Base-by-base conservation (phyloP, 2,329 filamentous ascomycete genomes). In the Biscogniauxia marginata region DNA sequence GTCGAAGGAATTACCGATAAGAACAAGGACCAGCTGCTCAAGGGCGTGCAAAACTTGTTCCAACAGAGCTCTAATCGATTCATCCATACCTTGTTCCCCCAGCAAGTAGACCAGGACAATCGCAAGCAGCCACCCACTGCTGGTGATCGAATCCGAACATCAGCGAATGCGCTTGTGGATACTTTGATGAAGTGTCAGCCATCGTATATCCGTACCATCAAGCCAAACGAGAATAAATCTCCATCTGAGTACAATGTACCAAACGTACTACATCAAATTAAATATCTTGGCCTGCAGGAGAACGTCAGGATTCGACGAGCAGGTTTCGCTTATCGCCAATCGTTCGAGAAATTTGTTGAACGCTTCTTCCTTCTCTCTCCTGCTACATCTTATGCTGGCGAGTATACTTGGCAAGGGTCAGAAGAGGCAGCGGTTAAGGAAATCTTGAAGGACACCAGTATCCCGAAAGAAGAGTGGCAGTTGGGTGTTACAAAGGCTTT, bases 171-270 rank as follows among this genome's bases (percentile, higher is more conserved):
- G 46, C 82, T 99, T 19, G 95, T 99, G 1, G 86, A 93, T 1
- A 98, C 95, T 1, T 75, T 99, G 67, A 98, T 97, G 93, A 96
- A 97, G 75, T 93, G 92, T 55, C 91, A 95, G 65, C 95, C 95
- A 1, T 97, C 93, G 2, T 99, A 99, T 70, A 99, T 99, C 67
- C 91, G 95, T 71, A 99, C 95, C 0, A 98, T 99, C 78, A 99
- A 99, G 76, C 95, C 95, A 1, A 99, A 99, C 77, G 95, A 99
- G 75, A 98, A 97, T 79, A 99, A 98, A 74, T 96, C 93, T 2
- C 89, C 92, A 0, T 87, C 86, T 9, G 95, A 99, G 71, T 99
- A 96, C 74, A 97, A 96, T 66, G 83, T 84, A 19, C 86, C 87
- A 24, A 98, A 98, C 66, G 95, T 99, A 19, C 81, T 98, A 67